phyloP scores from a whole-genome alignment of 164 flowering plant genomes.

The Tetracentron sinense region DNA sequence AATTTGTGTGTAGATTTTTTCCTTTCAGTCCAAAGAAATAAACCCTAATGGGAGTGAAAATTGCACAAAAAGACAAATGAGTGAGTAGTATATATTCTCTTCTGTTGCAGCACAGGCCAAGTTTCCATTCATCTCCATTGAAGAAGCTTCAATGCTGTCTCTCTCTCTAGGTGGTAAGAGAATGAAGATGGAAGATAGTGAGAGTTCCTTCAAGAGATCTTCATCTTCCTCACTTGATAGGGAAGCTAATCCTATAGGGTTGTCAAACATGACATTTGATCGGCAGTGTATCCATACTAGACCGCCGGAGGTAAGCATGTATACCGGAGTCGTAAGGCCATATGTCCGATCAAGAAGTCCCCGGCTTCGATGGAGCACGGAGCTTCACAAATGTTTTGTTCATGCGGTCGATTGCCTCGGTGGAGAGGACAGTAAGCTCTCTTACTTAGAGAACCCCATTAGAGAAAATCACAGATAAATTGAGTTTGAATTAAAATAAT shows the following conservation, averaged over 20 bases:
- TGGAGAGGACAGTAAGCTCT: conserved; percentile 17
- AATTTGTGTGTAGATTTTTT: too few relatives aligned
- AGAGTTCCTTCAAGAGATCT: conserved; percentile 13
- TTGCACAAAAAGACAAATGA: conserved; percentile 15
- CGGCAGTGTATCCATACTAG: conserved; percentile 4
- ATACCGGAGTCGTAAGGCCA: conserved; percentile 10
- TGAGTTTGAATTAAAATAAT: neutral
- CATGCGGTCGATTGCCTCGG: conserved; percentile 16
- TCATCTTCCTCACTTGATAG: conserved; percentile 10
- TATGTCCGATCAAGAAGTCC: conserved; percentile 17
- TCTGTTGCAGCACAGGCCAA: conserved; percentile 7
- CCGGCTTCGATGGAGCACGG: conserved; percentile 18
- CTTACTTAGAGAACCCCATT: neutral
- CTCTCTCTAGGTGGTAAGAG: neutral
- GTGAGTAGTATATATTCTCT: conserved; percentile 9
- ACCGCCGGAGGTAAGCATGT: conserved; percentile 7
- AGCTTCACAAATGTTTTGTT: conserved; percentile 17
- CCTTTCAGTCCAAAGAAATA: too few relatives aligned
- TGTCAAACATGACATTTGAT: neutral
- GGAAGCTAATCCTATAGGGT: neutral
- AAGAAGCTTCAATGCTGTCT: neutral
- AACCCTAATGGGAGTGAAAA: neutral
- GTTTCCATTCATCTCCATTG: neutral
- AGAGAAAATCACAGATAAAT: neutral
- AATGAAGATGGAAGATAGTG: conserved; percentile 13